phyloP scores from a whole-genome alignment of 2,329 filamentous ascomycete genomes.

The Diaporthe sp. region DNA sequence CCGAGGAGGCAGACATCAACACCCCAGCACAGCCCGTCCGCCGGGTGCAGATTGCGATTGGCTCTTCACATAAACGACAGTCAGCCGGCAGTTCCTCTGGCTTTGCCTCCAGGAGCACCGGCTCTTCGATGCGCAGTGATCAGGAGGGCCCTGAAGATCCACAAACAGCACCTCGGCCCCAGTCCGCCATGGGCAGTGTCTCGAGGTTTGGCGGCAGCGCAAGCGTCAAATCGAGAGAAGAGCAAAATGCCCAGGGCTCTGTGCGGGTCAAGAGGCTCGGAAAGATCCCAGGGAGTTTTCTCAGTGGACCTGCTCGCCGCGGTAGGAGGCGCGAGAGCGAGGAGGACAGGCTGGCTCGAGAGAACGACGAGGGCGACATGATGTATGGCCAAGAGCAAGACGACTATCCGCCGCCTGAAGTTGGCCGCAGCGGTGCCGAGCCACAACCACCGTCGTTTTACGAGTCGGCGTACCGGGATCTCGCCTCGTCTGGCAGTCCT shows the following conservation, averaged over 20 bases:
- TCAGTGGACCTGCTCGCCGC: conserved; percentile 82
- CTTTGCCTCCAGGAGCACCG: conserved; percentile 42
- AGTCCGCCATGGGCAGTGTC: conserved; percentile 60
- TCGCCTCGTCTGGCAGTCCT: conserved; percentile 68
- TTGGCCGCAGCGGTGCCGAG: conserved; percentile 49
- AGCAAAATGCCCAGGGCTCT: conserved; percentile 75
- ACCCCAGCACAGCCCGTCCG: conserved; percentile 64
- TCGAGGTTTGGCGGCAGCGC: conserved; percentile 64
- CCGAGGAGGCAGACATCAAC: conserved; percentile 52
- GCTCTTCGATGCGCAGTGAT: conserved; percentile 53
- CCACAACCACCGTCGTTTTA: conserved; percentile 56
- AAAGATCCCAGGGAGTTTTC: conserved; percentile 79
- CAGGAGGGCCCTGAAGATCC: conserved; percentile 60
- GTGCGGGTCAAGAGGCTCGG: conserved; percentile 82
- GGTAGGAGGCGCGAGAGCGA: conserved; percentile 76
- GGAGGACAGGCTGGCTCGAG: conserved; percentile 59
- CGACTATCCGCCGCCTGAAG: conserved; percentile 48
- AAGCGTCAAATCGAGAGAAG: conserved; percentile 67
- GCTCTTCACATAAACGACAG: conserved; percentile 50
- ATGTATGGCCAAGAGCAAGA: conserved; percentile 55
- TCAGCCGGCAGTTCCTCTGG: conserved; percentile 49
- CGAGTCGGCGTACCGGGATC: conserved; percentile 56
- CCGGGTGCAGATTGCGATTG: conserved; percentile 65
- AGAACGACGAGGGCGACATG: conserved; percentile 54
- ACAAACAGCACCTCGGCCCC: conserved; percentile 60